A percentile compares a stretch with the other conserved stretches of the same genome.
Evolutionary conservation across 2,329 filamentous ascomycete genomes (phyloP).

Genomic region (Trichoderma semiorbis): DNA sequence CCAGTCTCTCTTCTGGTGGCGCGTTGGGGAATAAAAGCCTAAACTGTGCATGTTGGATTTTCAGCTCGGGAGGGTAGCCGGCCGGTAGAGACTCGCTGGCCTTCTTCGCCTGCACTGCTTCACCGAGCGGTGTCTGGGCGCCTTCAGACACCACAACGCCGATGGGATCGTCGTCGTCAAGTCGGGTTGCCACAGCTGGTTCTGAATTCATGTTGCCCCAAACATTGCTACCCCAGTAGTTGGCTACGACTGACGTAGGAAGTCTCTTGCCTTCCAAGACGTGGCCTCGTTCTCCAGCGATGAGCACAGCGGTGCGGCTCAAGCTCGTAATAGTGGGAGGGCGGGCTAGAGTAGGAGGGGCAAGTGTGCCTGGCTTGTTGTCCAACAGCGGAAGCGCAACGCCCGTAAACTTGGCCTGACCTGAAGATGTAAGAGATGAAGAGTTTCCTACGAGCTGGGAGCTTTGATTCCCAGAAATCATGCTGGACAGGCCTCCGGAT

Average conservation of each 20-base stretch:
- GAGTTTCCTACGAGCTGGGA: slow-evolving; percentile 55
- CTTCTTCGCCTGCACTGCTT: slow-evolving; percentile 26
- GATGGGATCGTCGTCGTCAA: slow-evolving; percentile 40
- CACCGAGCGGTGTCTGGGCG: slow-evolving; percentile 29
- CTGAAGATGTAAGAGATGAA: slow-evolving; percentile 30
- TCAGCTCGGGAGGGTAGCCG: slow-evolving; percentile 78
- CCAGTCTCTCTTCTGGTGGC: slow-evolving; percentile 71
- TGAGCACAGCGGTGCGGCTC: slow-evolving; percentile 78
- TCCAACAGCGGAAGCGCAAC: slow-evolving; percentile 42
- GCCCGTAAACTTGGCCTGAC: slow-evolving; percentile 27
- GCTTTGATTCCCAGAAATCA: slow-evolving; percentile 69
- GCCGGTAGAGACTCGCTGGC: slow-evolving; percentile 59
- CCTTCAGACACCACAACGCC: slow-evolving; percentile 38
- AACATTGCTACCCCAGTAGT: slow-evolving; percentile 86
- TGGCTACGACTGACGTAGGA: slow-evolving; percentile 83
- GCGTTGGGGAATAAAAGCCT: slow-evolving; percentile 84
- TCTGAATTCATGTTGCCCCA: slow-evolving; percentile 51
- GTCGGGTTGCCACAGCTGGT: slow-evolving; percentile 32
- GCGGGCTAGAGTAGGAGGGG: slow-evolving; percentile 77
- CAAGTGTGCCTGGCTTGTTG: slow-evolving; percentile 59
- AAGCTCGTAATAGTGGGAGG: slow-evolving; percentile 81
- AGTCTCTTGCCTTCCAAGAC: slow-evolving; percentile 66
- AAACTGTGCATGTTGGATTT: slow-evolving; percentile 89
- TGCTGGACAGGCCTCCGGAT: slow-evolving; percentile 70
- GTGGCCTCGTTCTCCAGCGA: slow-evolving; percentile 72